These are phyloP conservation scores for Kwoniella mangroviensis DNA, from an alignment of 768 basidiomycete species.

Conservation along the genomic window DNA sequence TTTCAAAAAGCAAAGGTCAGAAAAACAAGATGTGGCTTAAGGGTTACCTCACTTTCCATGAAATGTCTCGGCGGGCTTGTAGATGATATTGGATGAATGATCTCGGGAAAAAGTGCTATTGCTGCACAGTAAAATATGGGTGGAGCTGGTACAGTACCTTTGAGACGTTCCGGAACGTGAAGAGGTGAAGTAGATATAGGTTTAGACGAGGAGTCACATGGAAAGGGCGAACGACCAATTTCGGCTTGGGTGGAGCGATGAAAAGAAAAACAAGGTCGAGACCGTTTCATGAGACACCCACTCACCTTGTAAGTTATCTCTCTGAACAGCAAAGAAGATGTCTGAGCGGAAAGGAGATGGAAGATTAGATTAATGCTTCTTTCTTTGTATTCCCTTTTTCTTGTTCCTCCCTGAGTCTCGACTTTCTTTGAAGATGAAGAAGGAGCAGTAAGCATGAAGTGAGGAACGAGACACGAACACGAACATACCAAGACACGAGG, in stretches of 20 bases:
- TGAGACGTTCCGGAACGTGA: no score
- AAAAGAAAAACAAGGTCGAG: no score
- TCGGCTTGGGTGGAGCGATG: no score
- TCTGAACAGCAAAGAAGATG: no score
- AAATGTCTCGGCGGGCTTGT: neutral
- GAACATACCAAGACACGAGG: neutral
- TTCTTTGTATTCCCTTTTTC: neutral
- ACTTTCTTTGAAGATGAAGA: neutral
- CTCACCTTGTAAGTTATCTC: no score
- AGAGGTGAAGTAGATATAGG: no score
- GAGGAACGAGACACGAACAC: constrained; percentile 5
- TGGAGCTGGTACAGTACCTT: no score
- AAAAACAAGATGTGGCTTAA: constrained; percentile 12
- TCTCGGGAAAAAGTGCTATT: neutral
- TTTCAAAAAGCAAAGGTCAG: neutral
- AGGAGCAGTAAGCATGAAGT: neutral
- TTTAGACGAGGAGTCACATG: no score
- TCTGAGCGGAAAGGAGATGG: no score
- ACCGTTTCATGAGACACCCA: no score
- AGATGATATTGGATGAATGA: neutral
- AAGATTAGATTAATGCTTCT: no score
- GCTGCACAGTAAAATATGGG: neutral
- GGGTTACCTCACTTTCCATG: neutral
- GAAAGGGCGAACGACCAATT: no score
- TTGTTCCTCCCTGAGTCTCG: neutral